Percentiles rank a stretch among this genome's conserved stretches.
These are phyloP conservation scores for Leptodontidium sp. DNA, from an alignment of 2,329 filamentous ascomycete species.

Conservation along the genomic window DNA sequence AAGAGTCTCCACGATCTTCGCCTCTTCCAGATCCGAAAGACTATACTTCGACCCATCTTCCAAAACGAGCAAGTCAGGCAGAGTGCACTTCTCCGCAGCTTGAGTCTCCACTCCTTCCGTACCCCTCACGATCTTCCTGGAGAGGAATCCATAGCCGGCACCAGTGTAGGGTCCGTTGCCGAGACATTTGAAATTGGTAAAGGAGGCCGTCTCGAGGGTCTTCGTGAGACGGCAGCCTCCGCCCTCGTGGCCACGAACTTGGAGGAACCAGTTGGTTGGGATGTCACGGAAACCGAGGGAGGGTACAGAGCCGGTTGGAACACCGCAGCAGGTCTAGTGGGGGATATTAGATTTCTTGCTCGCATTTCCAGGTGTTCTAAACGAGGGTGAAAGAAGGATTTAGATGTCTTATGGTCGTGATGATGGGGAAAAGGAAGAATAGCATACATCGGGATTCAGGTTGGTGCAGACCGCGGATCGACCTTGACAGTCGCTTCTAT, in stretches of 20 bases:
- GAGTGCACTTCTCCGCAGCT: neutral
- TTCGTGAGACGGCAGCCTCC: neutral
- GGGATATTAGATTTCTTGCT: neutral
- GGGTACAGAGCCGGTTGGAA: neutral
- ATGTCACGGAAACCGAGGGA: neutral
- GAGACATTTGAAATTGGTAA: neutral
- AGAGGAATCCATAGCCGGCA: neutral
- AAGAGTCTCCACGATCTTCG: neutral
- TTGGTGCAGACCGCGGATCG: neutral
- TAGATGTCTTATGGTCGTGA: neutral
- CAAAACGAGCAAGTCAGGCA: neutral
- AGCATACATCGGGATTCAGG: neutral
- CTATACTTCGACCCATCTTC: neutral
- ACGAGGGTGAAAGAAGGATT: neutral
- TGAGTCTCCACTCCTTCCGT: neutral
- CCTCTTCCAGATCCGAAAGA: neutral
- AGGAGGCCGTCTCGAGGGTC: neutral
- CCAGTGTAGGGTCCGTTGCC: neutral
- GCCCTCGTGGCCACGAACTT: neutral
- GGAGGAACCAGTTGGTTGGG: neutral
- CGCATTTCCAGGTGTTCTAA: neutral
- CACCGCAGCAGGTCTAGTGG: neutral
- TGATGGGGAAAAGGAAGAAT: neutral
- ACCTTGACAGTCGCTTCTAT: neutral
- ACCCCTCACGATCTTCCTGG: neutral